Base-by-base conservation (phyloP, 1,139 yeast genomes). In the Lipomyces yarrowii region DNA sequence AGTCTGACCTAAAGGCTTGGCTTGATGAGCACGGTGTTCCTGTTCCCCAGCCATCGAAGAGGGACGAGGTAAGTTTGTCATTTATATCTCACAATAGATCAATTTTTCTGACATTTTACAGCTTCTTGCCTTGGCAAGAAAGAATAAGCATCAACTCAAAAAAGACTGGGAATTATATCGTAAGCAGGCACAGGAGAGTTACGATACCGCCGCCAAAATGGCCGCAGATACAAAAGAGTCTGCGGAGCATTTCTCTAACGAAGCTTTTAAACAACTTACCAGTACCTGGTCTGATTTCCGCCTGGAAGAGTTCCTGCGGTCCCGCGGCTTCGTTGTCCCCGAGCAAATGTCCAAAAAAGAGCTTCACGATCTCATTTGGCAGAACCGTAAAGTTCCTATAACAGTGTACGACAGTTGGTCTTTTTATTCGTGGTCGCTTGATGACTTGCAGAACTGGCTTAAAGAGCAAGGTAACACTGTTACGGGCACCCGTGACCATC, bases 281-380 rank as follows among this genome's bases (percentile, higher is more conserved):
- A 69, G 72, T 32, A 56, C 73, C 33, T 79, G 81, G 81, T 71
- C 77, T 26, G 78, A 77, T 59, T 70, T 75, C 33, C 71, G 84
- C 64, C 80, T 87, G 68, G 81, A 79, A 73, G 80, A 82, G 42
- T 87, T 83, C 74, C 78, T 87, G 68, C 81, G 80, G 60, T 80
- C 84, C 7, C 83, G 90, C 69, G 84, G 83, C 35, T 77, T 86
- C 42, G 74, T 79, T 18, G 78, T 82, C 61, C 84, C 87, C 30
- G 77, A 78, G 46, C 78, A 82, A 63, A 78, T 85, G 23, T 80
- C 85, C 52, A 82, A 81, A 71, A 76, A 79, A 39, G 81, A 85
- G 66, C 78, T 87, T 71, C 75, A 83, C 57, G 79, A 83, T 46
- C 76, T 83, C 56, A 89, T 84, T 3, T 79, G 81, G 69, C 74